phyloP scores from a whole-genome alignment of 129 eudicot species.

The Flaveria robusta region DNA sequence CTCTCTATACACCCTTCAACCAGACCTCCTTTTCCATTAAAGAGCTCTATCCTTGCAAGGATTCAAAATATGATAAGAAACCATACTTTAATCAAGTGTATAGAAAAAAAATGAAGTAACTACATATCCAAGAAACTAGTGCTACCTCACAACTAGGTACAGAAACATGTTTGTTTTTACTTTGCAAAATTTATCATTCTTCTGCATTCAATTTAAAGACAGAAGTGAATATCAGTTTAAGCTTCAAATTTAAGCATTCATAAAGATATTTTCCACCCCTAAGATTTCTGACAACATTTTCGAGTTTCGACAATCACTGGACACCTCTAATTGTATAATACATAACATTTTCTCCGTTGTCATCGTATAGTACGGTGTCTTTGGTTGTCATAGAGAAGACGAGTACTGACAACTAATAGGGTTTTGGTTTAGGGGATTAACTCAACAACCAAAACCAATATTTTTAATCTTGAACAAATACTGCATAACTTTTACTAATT shows the following conservation, averaged over 20 bases:
- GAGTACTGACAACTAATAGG: background rate
- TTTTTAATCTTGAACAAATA: background rate
- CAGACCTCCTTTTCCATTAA: conserved; percentile 89
- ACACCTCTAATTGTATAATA: background rate
- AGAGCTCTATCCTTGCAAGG: conserved; percentile 84
- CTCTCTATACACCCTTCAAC: conserved; percentile 70
- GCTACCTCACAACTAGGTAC: background rate
- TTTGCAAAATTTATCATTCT: background rate
- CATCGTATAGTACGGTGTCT: background rate
- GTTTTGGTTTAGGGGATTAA: background rate
- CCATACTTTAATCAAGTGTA: conserved; percentile 18
- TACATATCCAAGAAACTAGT: background rate
- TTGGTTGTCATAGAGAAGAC: background rate
- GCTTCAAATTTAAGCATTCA: background rate
- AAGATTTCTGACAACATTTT: background rate
- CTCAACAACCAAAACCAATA: background rate
- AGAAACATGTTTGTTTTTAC: background rate
- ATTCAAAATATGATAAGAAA: conserved; percentile 18
- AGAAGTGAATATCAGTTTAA: background rate
- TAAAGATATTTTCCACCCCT: background rate
- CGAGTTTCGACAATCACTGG: background rate
- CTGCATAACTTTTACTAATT: background rate
- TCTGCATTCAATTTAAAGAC: background rate
- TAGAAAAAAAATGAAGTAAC: conserved; percentile 10
- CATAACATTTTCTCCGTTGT: background rate